A percentile compares a stretch with the other conserved stretches of the same genome.
Conservation (phyloP, 139 green algal species). For the Diplosphaera chodatii region DNA sequence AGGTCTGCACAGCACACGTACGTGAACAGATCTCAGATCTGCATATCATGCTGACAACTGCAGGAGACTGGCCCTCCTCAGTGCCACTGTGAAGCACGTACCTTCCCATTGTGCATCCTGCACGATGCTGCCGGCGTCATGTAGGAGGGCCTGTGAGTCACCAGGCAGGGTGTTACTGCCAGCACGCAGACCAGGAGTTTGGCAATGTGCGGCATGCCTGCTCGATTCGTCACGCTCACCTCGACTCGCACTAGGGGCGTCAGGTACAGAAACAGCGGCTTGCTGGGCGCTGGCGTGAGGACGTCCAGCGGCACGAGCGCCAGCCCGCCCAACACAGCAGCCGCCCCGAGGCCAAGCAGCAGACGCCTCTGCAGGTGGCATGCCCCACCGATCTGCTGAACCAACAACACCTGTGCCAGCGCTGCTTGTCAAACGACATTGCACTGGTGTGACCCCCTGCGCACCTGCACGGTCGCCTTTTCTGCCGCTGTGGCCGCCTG, state of each 20-base stretch:
- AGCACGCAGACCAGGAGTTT: no score
- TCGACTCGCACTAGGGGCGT: conserved; percentile 51
- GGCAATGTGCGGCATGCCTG: no score
- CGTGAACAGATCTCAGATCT: background rate
- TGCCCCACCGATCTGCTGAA: no score
- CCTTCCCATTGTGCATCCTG: conserved; percentile 5
- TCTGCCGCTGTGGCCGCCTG: background rate
- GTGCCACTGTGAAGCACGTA: background rate
- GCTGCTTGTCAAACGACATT: no score
- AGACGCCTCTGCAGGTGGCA: conserved; percentile 42
- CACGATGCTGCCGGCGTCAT: background rate
- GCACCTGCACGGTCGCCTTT: conserved; percentile 18
- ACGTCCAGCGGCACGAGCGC: conserved; percentile 60
- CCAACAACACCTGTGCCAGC: background rate
- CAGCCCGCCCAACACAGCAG: conserved; percentile 38
- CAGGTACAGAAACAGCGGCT: conserved; percentile 73
- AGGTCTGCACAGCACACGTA: conserved; percentile 24
- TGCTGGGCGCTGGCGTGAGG: conserved; percentile 42
- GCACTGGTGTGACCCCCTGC: no score
- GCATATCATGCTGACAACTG: no score
- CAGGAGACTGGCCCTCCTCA: background rate
- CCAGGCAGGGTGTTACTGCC: no score
- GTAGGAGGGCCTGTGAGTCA: background rate
- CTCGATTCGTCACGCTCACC: no score
- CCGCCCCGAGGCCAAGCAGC: conserved; percentile 31